phyloP scores from a whole-genome alignment of 192 early-diverging fungal genomes.

The Thoreauomyces humboldtii region DNA sequence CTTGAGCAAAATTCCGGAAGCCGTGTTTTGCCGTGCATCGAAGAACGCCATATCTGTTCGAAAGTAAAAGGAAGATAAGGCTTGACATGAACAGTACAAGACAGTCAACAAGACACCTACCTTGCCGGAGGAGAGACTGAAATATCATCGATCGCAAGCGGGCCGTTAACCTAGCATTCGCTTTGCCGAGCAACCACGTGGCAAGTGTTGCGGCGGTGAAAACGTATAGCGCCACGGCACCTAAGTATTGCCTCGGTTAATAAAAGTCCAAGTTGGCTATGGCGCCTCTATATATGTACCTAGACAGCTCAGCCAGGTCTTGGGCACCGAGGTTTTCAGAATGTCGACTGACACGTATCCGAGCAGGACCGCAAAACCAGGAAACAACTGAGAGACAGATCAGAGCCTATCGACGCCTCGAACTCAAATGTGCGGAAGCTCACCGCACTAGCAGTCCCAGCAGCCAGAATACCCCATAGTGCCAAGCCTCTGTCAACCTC shows the following conservation, averaged over 20 bases:
- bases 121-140: too few species aligned
- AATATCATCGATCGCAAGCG: too few species aligned
- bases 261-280: background rate
- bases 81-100: too few species aligned
- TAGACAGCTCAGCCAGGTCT: slow-evolving; percentile 10
- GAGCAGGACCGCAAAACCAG: slow-evolving; percentile 14
- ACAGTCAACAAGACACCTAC: too few species aligned
- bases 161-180: too few species aligned
- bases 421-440: background rate
- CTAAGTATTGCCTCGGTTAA: background rate
- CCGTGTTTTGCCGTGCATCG: too few species aligned
- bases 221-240: background rate
- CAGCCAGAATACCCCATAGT: background rate
- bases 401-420: background rate
- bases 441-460: background rate
- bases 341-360: slow-evolving; percentile 1
- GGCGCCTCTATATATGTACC: background rate
- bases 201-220: background rate
- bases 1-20: too few species aligned
- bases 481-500: background rate
- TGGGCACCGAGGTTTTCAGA: background rate
- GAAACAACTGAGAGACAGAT: slow-evolving; percentile 2
- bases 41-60: too few species aligned
- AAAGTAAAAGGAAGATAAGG: too few species aligned
- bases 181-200: slow-evolving; percentile 6